Evolutionary conservation across 2,329 filamentous ascomycete species (phyloP), one percentile per base, ranked within the genome.

Genomic region (Cyphellophora europaea): DNA sequence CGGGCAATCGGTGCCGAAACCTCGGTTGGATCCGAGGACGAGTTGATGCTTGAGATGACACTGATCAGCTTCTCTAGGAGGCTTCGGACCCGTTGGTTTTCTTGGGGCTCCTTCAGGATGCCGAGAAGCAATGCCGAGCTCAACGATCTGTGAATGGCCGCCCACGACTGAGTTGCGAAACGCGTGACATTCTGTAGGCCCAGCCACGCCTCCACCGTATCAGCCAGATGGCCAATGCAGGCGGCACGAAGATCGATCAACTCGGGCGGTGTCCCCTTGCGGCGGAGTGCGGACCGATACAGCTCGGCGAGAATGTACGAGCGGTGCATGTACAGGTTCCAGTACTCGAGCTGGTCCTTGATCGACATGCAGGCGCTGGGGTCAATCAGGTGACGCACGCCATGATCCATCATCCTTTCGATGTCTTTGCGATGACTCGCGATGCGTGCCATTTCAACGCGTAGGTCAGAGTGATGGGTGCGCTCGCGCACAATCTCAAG

Each of bases 221-320:
- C 33, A 19, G 37, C 32, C 14, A 39, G 28, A n/a, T 32, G 33
- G 5, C 31, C 37, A 19, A 39, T 21, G 15, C 37, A 35, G 4
- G 18, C 11, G 17, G 14, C 27, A 27, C 37, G 30, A 11, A 32
- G 29, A 16, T 19, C n/a, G 21, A 10, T 5, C 19, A 30, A 23
- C 16, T 38, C 25, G 29, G 28, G 61, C 57, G 4, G 66, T 61
- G 17, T 21, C 19, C n/a, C 32, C 27, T 49, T 71, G 74, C 45
- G 77, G 65, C 15, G 72, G 67, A 18, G 72, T 71, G 25, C 73
- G 65, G 49, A 8, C 8, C 21, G 21, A n/a, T 70, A 76, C 27
- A 77, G 66, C 53, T 77, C 74, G 3, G 73, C 76, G 15, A 67
- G 66, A 38, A 74, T 69, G 51, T 77, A 78, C 4, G 71, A 75